Conservation (phyloP, 2,329 filamentous ascomycete species). For the Fusarium abutilonis region DNA sequence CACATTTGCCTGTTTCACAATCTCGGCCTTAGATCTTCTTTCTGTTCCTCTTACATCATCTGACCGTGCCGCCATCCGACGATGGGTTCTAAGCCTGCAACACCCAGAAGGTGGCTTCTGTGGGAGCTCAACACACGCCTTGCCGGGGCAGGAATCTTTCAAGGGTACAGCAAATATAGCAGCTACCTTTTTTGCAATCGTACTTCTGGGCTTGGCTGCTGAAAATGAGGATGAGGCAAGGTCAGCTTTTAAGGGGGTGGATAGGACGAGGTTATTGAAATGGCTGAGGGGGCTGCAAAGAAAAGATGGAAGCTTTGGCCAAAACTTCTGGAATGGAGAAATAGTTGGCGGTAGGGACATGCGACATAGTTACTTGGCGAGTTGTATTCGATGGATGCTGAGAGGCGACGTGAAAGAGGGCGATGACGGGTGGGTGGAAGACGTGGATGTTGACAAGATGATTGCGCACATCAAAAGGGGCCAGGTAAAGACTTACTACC, state of each 20-base stretch:
- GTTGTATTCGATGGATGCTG: constrained; percentile 83
- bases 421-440: constrained; percentile 66
- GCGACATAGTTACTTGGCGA: constrained; percentile 87
- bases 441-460: constrained; percentile 78
- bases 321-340: constrained; percentile 70
- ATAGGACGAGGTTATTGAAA: constrained; percentile 70
- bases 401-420: constrained; percentile 66
- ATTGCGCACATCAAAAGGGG: constrained; percentile 75
- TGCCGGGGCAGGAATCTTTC: constrained; percentile 55
- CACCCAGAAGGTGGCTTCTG: constrained; percentile 89
- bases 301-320: constrained; percentile 88
- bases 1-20: constrained; percentile 87
- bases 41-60: constrained; percentile 64
- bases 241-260: constrained; percentile 69
- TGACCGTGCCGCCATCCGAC: constrained; percentile 59
- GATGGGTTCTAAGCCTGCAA: constrained; percentile 89
- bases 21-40: constrained; percentile 86
- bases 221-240: constrained; percentile 52
- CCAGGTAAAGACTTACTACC: constrained; percentile 51
- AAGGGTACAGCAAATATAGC: constrained; percentile 74
- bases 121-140: constrained; percentile 76
- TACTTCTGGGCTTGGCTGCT: constrained; percentile 69
- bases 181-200: constrained; percentile 88
- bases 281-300: constrained; percentile 85
- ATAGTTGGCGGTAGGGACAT: constrained; percentile 85